Conservation (phyloP, 257 asterid species). For the Solanum rostratum region DNA sequence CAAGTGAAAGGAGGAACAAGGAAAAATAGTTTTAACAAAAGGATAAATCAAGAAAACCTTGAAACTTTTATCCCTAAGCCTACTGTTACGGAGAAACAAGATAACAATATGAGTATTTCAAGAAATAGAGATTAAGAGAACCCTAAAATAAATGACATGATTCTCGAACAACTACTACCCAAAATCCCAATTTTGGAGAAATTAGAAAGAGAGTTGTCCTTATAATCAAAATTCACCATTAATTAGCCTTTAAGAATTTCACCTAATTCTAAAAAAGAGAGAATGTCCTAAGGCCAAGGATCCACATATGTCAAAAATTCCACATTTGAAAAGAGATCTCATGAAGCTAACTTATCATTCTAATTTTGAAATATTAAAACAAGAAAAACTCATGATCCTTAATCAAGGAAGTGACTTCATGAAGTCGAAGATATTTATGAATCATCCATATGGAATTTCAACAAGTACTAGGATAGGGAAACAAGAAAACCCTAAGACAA, state of each 20-base stretch:
- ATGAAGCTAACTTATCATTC: neutral
- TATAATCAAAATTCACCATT: neutral
- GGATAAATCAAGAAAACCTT: neutral
- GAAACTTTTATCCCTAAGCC: neutral
- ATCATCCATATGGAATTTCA: neutral
- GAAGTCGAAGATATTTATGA: neutral
- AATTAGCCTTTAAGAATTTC: neutral
- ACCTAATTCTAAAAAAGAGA: neutral
- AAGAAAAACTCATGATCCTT: neutral
- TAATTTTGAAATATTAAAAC: neutral
- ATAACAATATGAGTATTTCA: neutral
- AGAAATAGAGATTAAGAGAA: neutral
- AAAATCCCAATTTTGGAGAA: neutral
- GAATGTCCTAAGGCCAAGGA: neutral
- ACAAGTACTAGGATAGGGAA: neutral
- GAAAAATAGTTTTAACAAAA: neutral
- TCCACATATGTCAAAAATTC: no score
- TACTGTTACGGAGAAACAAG: neutral
- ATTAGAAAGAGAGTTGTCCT: neutral
- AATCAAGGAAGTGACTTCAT: neutral
- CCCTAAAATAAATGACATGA: neutral
- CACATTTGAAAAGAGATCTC: neutral
- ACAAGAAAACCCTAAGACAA: neutral
- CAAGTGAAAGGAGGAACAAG: neutral
- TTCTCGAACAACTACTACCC: neutral